Percentiles rank a stretch among this genome's conserved stretches.
Conservation (phyloP, 2,329 filamentous ascomycete species). For the Fonsecaea nubica region DNA sequence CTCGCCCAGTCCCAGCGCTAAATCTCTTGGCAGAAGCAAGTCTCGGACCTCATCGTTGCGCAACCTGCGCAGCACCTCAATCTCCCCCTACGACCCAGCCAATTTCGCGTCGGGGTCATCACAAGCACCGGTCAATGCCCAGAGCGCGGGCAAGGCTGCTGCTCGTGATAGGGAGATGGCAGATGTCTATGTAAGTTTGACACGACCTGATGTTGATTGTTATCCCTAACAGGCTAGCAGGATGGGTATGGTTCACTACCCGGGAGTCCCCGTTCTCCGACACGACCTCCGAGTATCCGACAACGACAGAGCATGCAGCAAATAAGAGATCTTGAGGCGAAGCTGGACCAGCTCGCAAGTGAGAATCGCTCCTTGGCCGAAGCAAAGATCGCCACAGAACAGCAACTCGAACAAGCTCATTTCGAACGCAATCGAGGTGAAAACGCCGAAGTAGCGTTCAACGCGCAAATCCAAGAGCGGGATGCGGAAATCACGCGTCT, state of each 20-base stretch:
- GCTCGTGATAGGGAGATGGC: slow-evolving; percentile 75
- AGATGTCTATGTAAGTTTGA: slow-evolving; percentile 84
- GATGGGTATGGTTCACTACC: slow-evolving; percentile 91
- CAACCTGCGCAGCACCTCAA: slow-evolving; percentile 47
- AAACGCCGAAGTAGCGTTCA: slow-evolving; percentile 60
- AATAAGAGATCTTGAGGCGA: slow-evolving; percentile 82
- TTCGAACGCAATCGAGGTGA: slow-evolving; percentile 61
- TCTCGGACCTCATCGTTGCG: slow-evolving; percentile 48
- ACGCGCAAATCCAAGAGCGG: slow-evolving; percentile 76
- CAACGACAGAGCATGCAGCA: slow-evolving; percentile 97
- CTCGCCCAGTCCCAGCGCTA: slow-evolving; percentile 21
- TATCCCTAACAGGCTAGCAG: slow-evolving; percentile 56
- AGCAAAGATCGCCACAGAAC: slow-evolving; percentile 73
- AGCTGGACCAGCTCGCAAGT: slow-evolving; percentile 80
- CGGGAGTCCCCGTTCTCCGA: slow-evolving; percentile 85
- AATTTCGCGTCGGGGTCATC: slow-evolving; percentile 24
- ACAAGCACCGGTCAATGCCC: slow-evolving; percentile 73
- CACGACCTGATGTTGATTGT: background rate
- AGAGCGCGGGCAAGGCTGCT: slow-evolving; percentile 74
- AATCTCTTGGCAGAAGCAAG: slow-evolving; percentile 49
- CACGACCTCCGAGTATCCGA: slow-evolving; percentile 92
- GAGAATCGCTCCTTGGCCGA: slow-evolving; percentile 84
- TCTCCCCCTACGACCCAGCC: slow-evolving; percentile 34
- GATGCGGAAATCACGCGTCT: slow-evolving; percentile 86
- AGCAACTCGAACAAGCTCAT: slow-evolving; percentile 63